A percentile compares a stretch with the other conserved stretches of the same genome.
These are phyloP conservation scores for Exserohilum turcica DNA, from an alignment of 2,329 filamentous ascomycete species.

Conservation along the genomic window DNA sequence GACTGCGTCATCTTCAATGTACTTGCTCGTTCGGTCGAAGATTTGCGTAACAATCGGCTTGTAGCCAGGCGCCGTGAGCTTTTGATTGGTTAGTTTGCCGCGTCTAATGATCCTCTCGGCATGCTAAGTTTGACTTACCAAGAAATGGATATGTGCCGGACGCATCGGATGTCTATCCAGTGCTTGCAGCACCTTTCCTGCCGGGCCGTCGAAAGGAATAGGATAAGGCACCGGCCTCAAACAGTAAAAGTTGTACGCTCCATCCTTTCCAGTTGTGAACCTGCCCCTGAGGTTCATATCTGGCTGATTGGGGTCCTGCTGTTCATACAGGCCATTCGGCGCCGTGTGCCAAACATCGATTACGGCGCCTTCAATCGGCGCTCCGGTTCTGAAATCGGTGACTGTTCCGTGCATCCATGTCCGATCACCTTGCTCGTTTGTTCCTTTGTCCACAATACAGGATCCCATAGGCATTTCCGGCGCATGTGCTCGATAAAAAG, in stretches of 20 bases:
- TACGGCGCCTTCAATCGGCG: constrained; percentile 67
- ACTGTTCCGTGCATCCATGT: constrained; percentile 69
- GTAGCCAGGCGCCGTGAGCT: constrained; percentile 63
- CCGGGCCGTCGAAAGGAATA: constrained; percentile 63
- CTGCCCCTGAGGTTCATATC: constrained; percentile 77
- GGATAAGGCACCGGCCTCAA: constrained; percentile 56
- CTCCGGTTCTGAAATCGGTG: constrained; percentile 62
- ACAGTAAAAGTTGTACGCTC: constrained; percentile 61
- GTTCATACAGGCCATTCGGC: constrained; percentile 70
- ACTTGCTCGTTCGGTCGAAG: constrained; percentile 70
- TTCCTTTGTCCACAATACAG: constrained; percentile 62
- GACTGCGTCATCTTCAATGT: constrained; percentile 64
- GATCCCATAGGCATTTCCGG: constrained; percentile 72
- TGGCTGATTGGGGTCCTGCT: constrained; percentile 71
- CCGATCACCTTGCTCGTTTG: constrained; percentile 56
- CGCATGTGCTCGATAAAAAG: constrained; percentile 79
- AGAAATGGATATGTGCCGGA: constrained; percentile 68
- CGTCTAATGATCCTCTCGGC: background rate
- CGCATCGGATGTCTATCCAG: constrained; percentile 66
- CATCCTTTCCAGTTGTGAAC: constrained; percentile 69
- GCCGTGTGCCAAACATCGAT: constrained; percentile 82
- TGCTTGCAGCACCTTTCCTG: constrained; percentile 61
- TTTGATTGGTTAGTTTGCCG: constrained; percentile 7
- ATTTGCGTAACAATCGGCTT: constrained; percentile 77
- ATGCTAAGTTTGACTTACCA: constrained; percentile 48